A percentile compares a stretch with the other conserved stretches of the same genome.
Conservation (phyloP, 2,329 filamentous ascomycete genomes). For the Cryphonectria radicalis region DNA sequence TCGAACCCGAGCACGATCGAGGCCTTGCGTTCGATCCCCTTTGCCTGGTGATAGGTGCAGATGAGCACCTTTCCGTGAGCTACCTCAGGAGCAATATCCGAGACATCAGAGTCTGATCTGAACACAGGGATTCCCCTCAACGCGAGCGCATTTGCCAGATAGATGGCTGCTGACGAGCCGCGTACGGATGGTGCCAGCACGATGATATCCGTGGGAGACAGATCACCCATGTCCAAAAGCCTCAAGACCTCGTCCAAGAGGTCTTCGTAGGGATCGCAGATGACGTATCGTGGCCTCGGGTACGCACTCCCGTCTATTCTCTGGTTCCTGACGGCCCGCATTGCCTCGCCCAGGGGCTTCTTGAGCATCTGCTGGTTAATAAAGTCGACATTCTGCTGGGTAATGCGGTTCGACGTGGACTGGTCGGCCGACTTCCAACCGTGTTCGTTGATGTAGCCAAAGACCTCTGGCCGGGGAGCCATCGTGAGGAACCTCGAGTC, state of each 20-base stretch:
- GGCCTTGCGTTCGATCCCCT: constrained; percentile 26
- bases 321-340: constrained; percentile 24
- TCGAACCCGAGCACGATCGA: constrained; percentile 27
- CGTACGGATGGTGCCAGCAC: constrained; percentile 26
- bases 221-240: constrained; percentile 6
- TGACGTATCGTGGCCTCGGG: constrained; percentile 25
- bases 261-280: constrained; percentile 23
- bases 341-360: constrained; percentile 18
- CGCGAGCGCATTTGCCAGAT: constrained; percentile 22
- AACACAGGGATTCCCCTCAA: constrained; percentile 22
- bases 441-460: constrained; percentile 26
- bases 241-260: constrained; percentile 18
- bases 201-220: constrained; percentile 24
- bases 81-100: constrained; percentile 25
- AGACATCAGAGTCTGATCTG: constrained; percentile 28
- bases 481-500: constrained; percentile 27
- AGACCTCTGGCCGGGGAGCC: constrained; percentile 21
- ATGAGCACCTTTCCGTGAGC: constrained; percentile 26
- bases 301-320: constrained; percentile 1
- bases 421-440: constrained; percentile 19
- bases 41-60: constrained; percentile 29
- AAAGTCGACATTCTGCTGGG: constrained; percentile 26
- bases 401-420: constrained; percentile 25
- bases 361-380: constrained; percentile 30
- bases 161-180: constrained; percentile 15